These are phyloP conservation scores for Mycena rosella DNA, from an alignment of 768 basidiomycete genomes.

Conservation along the genomic window DNA sequence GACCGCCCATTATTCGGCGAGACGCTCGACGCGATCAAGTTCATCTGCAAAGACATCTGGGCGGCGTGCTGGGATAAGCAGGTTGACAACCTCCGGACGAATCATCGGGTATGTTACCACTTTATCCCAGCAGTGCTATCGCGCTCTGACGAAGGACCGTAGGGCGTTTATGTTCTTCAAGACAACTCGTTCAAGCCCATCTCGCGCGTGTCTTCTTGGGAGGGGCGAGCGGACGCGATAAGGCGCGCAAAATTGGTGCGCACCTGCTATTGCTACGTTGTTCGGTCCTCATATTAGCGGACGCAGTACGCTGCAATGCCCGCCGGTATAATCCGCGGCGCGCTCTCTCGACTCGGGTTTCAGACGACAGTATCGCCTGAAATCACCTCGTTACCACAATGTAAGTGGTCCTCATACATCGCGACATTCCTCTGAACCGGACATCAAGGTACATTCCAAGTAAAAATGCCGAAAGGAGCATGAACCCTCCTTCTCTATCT, in stretches of 20 bases:
- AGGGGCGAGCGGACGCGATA: conserved; percentile 80
- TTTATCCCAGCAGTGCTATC: background rate
- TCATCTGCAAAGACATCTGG: conserved; percentile 98
- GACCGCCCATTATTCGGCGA: conserved; percentile 82
- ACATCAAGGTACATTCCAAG: conserved; percentile 80
- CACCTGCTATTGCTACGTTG: background rate
- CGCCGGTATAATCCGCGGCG: conserved; percentile 87
- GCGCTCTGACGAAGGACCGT: background rate
- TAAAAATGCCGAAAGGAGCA: conserved; percentile 79
- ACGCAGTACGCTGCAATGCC: conserved; percentile 84
- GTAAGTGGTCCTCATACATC: conserved; percentile 52
- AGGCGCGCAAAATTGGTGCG: conserved; percentile 79
- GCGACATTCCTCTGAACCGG: background rate
- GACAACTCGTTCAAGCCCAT: conserved; percentile 93
- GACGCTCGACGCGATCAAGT: conserved; percentile 92
- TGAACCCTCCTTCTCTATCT: too few species aligned
- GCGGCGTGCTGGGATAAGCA: conserved; percentile 93
- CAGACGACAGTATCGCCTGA: conserved; percentile 84
- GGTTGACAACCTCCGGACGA: conserved; percentile 95
- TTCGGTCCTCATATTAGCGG: background rate
- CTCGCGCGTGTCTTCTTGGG: conserved; percentile 82
- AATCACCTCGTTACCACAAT: conserved; percentile 86
- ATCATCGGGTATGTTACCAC: conserved; percentile 78
- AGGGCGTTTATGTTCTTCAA: conserved; percentile 96
- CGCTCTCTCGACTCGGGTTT: conserved; percentile 82